Conservation (phyloP, 176 grass and related monocot genomes). For the Oryza officinalis region DNA sequence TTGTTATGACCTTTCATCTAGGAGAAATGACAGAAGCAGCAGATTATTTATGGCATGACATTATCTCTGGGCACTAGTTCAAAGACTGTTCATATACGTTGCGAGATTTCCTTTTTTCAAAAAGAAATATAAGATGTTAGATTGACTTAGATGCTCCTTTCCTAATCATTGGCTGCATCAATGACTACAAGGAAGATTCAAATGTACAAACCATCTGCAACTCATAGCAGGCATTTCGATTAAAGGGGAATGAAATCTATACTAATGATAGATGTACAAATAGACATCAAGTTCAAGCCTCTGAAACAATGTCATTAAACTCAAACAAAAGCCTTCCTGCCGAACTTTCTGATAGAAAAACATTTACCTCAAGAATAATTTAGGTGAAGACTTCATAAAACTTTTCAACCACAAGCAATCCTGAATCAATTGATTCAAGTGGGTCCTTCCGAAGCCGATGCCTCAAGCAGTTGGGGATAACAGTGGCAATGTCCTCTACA, state of each 20-base stretch:
- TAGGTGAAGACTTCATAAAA: slow-evolving; percentile 96
- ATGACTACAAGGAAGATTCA: slow-evolving; percentile 17
- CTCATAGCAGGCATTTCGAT: slow-evolving; percentile 17
- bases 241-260: slow-evolving; percentile 15
- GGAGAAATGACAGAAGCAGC: not conserved
- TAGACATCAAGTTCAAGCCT: slow-evolving; percentile 19
- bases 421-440: slow-evolving; percentile 90
- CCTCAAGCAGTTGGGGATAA: slow-evolving; percentile 96
- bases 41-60: slow-evolving; percentile 5
- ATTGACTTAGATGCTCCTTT: not conserved
- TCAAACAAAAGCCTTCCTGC: slow-evolving; percentile 22
- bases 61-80: not conserved
- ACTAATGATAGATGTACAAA: slow-evolving; percentile 36
- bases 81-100: not conserved
- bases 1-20: not conserved
- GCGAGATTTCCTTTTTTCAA: not conserved
- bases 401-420: slow-evolving; percentile 91
- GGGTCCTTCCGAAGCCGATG: slow-evolving; percentile 97
- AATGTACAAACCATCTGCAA: not conserved
- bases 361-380: slow-evolving; percentile 44
- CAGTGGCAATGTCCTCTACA: slow-evolving; percentile 85
- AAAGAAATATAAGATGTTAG: not conserved
- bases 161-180: not conserved
- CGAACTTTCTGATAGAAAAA: slow-evolving; percentile 29
- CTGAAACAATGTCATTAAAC: slow-evolving; percentile 1